A percentile compares a stretch with the other conserved stretches of the same genome.
phyloP scores from a whole-genome alignment of 305 asterid genomes.

The Rubia occidens region DNA sequence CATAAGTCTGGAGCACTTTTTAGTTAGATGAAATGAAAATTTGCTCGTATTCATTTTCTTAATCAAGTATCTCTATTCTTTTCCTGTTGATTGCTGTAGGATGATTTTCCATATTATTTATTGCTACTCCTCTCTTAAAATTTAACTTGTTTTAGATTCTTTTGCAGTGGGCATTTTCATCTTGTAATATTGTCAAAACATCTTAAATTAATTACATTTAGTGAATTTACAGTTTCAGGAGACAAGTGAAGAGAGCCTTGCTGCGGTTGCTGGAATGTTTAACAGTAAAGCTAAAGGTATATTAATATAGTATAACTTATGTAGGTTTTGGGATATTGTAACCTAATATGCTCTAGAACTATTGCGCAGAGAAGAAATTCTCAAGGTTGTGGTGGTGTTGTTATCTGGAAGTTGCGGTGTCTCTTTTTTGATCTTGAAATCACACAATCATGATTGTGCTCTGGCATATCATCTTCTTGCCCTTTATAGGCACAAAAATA shows the following conservation, averaged over 20 bases:
- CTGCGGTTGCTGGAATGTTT: slow-evolving; percentile 99
- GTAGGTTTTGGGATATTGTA: neutral
- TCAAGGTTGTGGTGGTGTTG: neutral
- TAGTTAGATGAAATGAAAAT: neutral
- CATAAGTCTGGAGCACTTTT: neutral
- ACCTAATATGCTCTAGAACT: neutral
- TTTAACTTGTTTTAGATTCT: neutral
- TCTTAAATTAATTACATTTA: neutral
- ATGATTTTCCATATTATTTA: slow-evolving; percentile 1
- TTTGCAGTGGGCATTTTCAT: neutral
- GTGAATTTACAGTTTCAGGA: slow-evolving; percentile 56
- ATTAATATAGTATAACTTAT: neutral
- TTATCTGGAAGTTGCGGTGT: neutral
- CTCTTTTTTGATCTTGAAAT: slow-evolving; percentile 6
- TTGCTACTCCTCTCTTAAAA: neutral
- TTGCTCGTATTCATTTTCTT: slow-evolving; percentile 1
- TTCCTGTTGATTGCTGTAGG: neutral
- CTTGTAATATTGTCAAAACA: neutral
- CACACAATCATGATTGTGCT: slow-evolving; percentile 2
- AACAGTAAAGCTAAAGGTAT: slow-evolving; percentile 97
- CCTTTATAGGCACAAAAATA: neutral
- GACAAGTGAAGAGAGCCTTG: slow-evolving; percentile 94
- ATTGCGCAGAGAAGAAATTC: neutral
- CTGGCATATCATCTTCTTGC: neutral
- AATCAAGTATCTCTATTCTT: neutral